Evolutionary conservation across 2,329 filamentous ascomycete genomes (phyloP).

Genomic region (Nannizziopsis barbatae): DNA sequence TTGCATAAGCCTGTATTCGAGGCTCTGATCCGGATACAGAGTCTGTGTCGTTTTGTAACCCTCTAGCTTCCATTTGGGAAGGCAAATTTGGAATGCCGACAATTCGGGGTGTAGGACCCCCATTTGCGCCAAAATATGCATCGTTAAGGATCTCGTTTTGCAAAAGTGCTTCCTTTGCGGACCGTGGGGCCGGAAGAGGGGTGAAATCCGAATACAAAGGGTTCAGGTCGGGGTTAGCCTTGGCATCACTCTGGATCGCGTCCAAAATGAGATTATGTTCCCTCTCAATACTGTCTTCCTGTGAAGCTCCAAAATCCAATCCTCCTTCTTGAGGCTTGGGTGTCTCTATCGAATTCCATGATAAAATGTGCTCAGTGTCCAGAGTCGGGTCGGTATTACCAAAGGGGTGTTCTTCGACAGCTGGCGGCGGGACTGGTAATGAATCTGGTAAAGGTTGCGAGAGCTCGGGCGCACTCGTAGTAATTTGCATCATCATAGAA

Average conservation of each 20-base stretch:
- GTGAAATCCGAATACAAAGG: constrained; percentile 23
- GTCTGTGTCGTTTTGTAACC: constrained; percentile 24
- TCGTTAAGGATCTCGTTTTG: constrained; percentile 32
- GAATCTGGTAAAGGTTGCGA: constrained; percentile 14
- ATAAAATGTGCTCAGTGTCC: background rate
- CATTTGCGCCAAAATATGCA: constrained; percentile 27
- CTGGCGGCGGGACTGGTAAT: background rate
- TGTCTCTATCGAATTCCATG: constrained; percentile 2
- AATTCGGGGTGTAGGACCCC: constrained; percentile 15
- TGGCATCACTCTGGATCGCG: constrained; percentile 9
- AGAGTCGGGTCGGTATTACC: background rate
- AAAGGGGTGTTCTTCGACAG: background rate
- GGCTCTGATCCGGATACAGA: constrained; percentile 35
- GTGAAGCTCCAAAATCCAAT: background rate
- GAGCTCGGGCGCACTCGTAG: constrained; percentile 5
- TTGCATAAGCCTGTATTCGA: constrained; percentile 49
- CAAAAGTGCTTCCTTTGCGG: constrained; percentile 28
- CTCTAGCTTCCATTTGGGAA: constrained; percentile 22
- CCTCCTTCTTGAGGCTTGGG: background rate
- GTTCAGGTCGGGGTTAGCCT: constrained; percentile 10
- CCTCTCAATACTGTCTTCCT: constrained; percentile 10
- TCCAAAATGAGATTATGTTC: constrained; percentile 10
- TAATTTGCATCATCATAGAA: background rate
- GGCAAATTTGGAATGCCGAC: constrained; percentile 19
- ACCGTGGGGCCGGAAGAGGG: constrained; percentile 26